A percentile compares a stretch with the other conserved stretches of the same genome.
Conservation (phyloP, 306 rosid species). For the Citrullus amarus region DNA sequence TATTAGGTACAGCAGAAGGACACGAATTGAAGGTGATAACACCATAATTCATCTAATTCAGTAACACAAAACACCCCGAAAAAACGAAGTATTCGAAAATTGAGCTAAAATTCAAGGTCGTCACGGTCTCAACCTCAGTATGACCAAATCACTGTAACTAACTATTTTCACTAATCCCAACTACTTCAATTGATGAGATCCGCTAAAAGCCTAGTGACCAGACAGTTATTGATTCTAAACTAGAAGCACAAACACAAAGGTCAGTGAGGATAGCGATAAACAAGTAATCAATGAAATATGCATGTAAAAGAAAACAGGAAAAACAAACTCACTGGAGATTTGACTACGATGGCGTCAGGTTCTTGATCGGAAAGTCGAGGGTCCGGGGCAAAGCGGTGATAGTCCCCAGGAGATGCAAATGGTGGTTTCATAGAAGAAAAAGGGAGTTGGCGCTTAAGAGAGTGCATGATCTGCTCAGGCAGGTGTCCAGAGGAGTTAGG, state of each 20-base stretch:
- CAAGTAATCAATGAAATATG: neutral
- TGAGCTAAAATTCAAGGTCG: neutral
- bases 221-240: neutral
- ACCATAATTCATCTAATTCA: neutral
- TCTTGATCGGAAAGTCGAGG: slow-evolving; percentile 38
- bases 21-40: neutral
- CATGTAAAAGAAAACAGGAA: neutral
- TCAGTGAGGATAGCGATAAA: neutral
- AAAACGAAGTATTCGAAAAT: neutral
- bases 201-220: neutral
- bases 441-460: slow-evolving; percentile 62
- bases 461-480: slow-evolving; percentile 48
- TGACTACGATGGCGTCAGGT: slow-evolving; percentile 48
- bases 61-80: neutral
- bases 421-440: slow-evolving; percentile 65
- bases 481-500: slow-evolving; percentile 29
- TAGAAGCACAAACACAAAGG: slow-evolving; percentile 12
- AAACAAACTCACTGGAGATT: slow-evolving; percentile 40
- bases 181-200: neutral
- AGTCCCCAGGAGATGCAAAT: slow-evolving; percentile 60
- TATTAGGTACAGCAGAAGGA: neutral
- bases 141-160: neutral
- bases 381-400: slow-evolving; percentile 64
- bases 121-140: neutral
- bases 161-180: slow-evolving; percentile 1